Conservation (phyloP, 1,284 basidiomycete genomes). For the Quambalaria eucalypti region DNA sequence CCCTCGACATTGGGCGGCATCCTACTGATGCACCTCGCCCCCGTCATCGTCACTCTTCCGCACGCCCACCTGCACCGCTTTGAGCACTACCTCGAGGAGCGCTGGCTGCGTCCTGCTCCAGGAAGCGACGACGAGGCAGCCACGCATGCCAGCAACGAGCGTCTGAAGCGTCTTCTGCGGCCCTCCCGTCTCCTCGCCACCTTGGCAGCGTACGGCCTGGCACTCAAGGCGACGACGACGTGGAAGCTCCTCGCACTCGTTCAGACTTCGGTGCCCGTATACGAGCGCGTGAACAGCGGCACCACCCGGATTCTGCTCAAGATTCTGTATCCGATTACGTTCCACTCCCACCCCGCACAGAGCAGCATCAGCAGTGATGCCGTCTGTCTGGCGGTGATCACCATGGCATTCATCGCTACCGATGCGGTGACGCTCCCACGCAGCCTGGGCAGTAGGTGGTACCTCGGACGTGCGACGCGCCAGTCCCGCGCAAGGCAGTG, state of each 20-base stretch:
- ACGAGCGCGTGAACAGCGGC: not conserved
- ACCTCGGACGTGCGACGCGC: not conserved
- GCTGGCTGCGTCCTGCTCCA: not conserved
- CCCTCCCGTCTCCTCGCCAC: not conserved
- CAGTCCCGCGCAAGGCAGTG: not conserved
- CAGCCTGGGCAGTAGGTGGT: not conserved
- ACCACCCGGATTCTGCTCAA: not conserved
- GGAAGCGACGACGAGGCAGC: not conserved
- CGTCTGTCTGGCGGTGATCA: constrained; percentile 3
- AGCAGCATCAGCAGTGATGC: constrained; percentile 6
- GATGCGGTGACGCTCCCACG: not conserved
- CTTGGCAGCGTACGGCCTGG: not conserved
- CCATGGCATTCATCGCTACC: not conserved
- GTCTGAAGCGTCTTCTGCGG: not conserved
- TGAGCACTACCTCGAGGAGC: not conserved
- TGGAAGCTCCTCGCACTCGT: not conserved
- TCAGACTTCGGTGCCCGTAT: not conserved
- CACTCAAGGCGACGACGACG: not conserved
- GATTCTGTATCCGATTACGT: not conserved
- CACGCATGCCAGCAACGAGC: not conserved
- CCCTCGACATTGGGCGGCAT: constrained; percentile 57
- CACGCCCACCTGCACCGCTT: not conserved
- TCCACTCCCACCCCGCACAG: constrained; percentile 9
- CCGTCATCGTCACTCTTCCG: constrained; percentile 55
- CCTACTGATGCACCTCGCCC: constrained; percentile 58